Conservation (phyloP, 495 filamentous ascomycete genomes). For the Hypoxylon rickii region DNA sequence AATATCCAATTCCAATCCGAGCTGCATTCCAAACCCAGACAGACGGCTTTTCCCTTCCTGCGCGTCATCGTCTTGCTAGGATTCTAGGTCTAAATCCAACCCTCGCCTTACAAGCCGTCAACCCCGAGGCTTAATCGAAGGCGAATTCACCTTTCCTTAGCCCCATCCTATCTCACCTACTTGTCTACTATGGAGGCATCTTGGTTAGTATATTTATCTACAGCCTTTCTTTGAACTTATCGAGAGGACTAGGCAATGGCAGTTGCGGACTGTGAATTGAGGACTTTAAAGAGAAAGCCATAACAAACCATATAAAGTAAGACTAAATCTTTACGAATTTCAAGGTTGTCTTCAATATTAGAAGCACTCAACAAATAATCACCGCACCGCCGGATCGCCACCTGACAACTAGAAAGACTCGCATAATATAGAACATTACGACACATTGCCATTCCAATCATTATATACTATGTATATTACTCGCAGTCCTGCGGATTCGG, state of each 20-base stretch:
- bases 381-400: constrained; percentile 29
- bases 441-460: constrained; percentile 4
- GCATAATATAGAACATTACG: constrained; percentile 15
- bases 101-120: too few species aligned
- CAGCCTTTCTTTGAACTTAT: too few species aligned
- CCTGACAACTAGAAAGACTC: constrained; percentile 15
- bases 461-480: constrained; percentile 35
- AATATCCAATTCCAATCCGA: constrained; percentile 4
- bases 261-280: too few species aligned
- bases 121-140: too few species aligned
- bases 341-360: too few species aligned
- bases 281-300: too few species aligned
- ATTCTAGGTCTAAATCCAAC: neutral
- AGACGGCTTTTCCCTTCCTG: constrained; percentile 16
- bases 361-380: constrained; percentile 5
- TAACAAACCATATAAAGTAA: too few species aligned
- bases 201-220: too few species aligned
- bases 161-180: constrained; percentile 3
- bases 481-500: constrained; percentile 31
- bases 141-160: constrained; percentile 3
- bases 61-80: constrained; percentile 9
- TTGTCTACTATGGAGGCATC: constrained; percentile 19
- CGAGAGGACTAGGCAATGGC: too few species aligned
- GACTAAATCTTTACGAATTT: too few species aligned
- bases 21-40: neutral